Evolutionary conservation across 2,329 filamentous ascomycete species (phyloP).

Genomic region (Pseudogymnoascus sp.): DNA sequence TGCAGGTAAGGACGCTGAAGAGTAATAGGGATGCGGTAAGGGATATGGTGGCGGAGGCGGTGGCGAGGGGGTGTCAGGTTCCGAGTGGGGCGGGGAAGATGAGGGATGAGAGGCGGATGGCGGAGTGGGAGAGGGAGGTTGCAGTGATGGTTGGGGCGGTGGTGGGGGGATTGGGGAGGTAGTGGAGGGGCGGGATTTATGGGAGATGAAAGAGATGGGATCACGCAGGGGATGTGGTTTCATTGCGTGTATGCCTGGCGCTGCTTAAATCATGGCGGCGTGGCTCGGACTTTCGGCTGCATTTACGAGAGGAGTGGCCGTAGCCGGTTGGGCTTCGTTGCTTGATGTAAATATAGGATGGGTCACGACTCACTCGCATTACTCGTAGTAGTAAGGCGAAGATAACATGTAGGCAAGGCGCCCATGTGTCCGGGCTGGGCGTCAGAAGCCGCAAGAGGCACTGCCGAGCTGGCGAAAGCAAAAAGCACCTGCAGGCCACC

Average conservation of each 20-base stretch:
- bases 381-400: not conserved
- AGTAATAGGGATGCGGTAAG: conserved; percentile 66
- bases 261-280: no score
- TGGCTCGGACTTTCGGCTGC: not conserved
- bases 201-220: no score
- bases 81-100: conserved; percentile 62
- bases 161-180: conserved; percentile 33
- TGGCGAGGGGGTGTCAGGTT: conserved; percentile 64
- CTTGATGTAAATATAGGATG: not conserved
- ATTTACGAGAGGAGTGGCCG: not conserved
- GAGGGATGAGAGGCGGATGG: conserved; percentile 41
- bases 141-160: conserved; percentile 91
- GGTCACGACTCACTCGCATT: not conserved
- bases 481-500: not conserved
- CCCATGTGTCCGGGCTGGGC: not conserved
- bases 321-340: not conserved
- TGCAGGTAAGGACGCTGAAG: conserved; percentile 70
- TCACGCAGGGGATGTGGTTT: not conserved
- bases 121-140: conserved; percentile 78
- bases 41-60: conserved; percentile 74
- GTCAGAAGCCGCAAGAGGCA: no score
- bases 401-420: not conserved
- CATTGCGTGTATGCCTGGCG: no score
- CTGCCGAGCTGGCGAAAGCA: not conserved
- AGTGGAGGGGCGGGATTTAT: conserved; percentile 9